Conservation (phyloP, 257 asterid species). For the Fraxinus pennsylvanica region DNA sequence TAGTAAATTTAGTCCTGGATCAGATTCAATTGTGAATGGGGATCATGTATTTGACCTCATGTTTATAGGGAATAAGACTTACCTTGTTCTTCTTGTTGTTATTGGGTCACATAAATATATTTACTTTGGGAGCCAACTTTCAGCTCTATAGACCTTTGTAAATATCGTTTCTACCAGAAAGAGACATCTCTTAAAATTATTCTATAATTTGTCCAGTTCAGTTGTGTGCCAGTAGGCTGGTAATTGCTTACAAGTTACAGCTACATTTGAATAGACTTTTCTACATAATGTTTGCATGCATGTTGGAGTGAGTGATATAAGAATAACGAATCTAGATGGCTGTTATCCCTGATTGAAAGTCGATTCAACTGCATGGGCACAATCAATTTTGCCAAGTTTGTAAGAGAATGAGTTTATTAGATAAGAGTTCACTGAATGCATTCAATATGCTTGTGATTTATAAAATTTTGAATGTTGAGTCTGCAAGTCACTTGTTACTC, state of each 20-base stretch:
- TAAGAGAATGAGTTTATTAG: neutral
- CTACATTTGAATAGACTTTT: neutral
- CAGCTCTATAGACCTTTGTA: neutral
- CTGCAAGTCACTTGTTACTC: neutral
- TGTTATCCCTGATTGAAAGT: neutral
- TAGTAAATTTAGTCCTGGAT: neutral
- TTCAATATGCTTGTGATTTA: neutral
- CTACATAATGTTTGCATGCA: neutral
- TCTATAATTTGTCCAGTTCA: neutral
- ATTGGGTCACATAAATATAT: neutral
- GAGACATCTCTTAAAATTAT: neutral
- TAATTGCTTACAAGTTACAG: neutral
- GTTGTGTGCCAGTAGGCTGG: neutral
- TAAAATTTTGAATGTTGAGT: neutral
- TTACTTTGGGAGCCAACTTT: neutral
- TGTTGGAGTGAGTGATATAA: neutral
- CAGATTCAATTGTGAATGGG: neutral
- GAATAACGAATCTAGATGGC: neutral
- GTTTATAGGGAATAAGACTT: neutral
- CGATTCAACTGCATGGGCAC: conserved; percentile 9
- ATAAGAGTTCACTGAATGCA: conserved; percentile 3
- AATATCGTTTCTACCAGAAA: neutral
- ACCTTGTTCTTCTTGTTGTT: neutral
- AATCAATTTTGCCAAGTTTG: conserved; percentile 2
- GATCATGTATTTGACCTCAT: neutral